Base-by-base conservation (phyloP, 345 rosid genomes). In the Boechera divaricarpa region DNA sequence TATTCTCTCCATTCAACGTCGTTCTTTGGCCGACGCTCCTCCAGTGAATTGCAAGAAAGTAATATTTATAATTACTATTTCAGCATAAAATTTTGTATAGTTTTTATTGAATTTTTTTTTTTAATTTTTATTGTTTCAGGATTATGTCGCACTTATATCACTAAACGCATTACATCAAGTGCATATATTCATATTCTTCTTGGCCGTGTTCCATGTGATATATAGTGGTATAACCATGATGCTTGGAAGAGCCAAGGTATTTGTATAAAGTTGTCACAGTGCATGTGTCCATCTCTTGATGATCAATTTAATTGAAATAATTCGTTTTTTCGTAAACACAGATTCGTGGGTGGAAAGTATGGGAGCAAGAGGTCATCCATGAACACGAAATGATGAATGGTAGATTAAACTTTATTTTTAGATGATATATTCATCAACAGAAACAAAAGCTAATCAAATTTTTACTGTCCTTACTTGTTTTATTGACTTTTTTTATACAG, bases 211-310 rank as follows among this genome's bases (percentile, higher is more conserved):
- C 69, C 98, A 91, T 75, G 96, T 91, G 61, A 18, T 83, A 18
- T 87, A 89, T 63, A 86, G 98, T 67, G 90, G 85, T n/a, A 44
- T 82, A 54, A 91, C 90, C 4, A 93, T 91, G 98, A 82, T 76
- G 80, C 94, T 93, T 13, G 98, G 98, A 82, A 85, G 89, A 85
- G 69, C 87, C 53, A 91, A 93, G 95, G 98, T 90, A 57, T 38
- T 47, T 69, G 5, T 33, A 7, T 29, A 24, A 18, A 32, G 3
- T 47, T 76, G 0, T n/a, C 28, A 35, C 31, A 24, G 1, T 62
- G 6, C 9, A 21, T 10, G 33, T 6, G 4, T 42, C 11, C 5
- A 10, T 18, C 18, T 24, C 8, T 36, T 21, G 10, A 5, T 65
- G 10, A 29, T 64, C 8, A n/a, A 15, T 24, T 44, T 15, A 28